Base-by-base conservation (phyloP, 2,329 filamentous ascomycete species). In the Talaromyces atroroseus region DNA sequence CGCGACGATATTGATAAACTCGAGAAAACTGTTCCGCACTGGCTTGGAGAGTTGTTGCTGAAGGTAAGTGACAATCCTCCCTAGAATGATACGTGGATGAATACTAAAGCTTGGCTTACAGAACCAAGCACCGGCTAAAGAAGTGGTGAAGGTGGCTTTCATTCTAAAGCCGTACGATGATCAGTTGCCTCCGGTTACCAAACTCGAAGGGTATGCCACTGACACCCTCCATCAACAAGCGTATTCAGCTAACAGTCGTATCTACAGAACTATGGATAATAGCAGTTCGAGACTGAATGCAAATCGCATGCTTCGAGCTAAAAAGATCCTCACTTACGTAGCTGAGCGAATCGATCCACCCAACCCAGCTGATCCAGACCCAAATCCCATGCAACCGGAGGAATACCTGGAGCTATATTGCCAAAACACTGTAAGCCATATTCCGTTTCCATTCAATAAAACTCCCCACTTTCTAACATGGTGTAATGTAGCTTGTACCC, bases 61-160 rank as follows among this genome's bases (percentile, higher is more conserved):
- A 79, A 80, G 65, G 85, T 87, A 74, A 75, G 62, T 46, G 42
- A 45, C 7, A 21, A 36, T 18, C 38, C 44, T 21, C n/a, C 4
- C 21, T 5, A 14, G 4, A 18, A 32, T 1, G 5, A 20, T 29
- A 20, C 14, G 11, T 34, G 21, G 34, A 40, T n/a, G 7, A 54
- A 57, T 58, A 49, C 63, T 58, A 54, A 46, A 56, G 58, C 5
- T 20, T 45, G 40, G 23, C 44, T 63, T 47, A 58, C 50, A 90
- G 78, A 96, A 96, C 69, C 81, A 84, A 68, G 83, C 90, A 8
- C 90, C 91, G 0, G 74, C 80, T 58, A 97, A 97, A 76, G 94
- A 97, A n/a, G 86, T 92, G 1, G 84, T 92, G 63, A 99, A 99
- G 78, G 86, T 97, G n/a, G 92, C 90, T 3, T 99, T 99, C 67